Evolutionary conservation across 2,329 filamentous ascomycete genomes (phyloP), one percentile per base, ranked within the genome.

Genomic region (Colletotrichum orchidophilum): DNA sequence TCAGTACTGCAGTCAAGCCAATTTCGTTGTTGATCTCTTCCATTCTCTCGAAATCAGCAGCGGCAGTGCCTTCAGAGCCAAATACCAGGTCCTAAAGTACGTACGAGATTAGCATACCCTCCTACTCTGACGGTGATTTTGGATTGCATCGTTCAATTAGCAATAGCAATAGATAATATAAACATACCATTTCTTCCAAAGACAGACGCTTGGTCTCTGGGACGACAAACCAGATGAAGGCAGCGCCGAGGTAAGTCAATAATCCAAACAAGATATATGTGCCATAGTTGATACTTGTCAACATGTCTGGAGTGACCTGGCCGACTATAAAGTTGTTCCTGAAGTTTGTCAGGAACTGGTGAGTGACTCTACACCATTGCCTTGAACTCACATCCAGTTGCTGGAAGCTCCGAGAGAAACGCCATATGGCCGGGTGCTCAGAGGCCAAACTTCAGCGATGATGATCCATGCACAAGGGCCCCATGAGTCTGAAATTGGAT

Each of bases 401-500:
- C 86, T 87, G 2, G 87, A 89, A 2, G 91, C 91, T 18, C 91
- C 92, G 0, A 95, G 82, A 0, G 92, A 86, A 13, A 93, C 91
- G 50, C 92, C 93, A 71, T 94, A 93, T 0, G 93, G 88, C 2
- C 92, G 87, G 11, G 90, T 90, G 69, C 88, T 91, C 5, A 94
- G 81, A 0, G 92, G 93, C 90, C 91, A 95, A 52, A 95, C 89
- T 80, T 94, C 93, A 2, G 91, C 88, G 1, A 94, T 87, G 66
- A 95, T 85, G 71, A 94, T 93, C 93, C 93, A 94, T 0, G 90
- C 88, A 75, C 90, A 92, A 2, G 92, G 92, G 0, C 92, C 91
- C 92, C 92, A 95, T 0, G 87, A 90, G 78, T 93, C 93, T 35
- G 8, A 6, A 3, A 6, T 5, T 8, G 2, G 46, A 68, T 3